Evolutionary conservation across 768 basidiomycete species (phyloP).

Genomic region (Mycena floridula): DNA sequence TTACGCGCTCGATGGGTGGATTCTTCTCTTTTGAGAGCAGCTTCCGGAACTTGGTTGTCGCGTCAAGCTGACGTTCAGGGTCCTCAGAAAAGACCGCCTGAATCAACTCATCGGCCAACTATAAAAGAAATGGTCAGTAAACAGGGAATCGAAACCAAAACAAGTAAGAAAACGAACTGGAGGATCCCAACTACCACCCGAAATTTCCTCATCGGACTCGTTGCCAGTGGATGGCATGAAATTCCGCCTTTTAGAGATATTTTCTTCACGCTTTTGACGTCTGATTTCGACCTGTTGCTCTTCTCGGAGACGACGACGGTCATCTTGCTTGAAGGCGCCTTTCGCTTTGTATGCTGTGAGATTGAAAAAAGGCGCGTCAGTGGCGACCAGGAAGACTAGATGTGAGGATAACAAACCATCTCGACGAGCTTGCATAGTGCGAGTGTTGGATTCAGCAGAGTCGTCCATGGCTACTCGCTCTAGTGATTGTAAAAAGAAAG

Average conservation of each 20-base stretch:
- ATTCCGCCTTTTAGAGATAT: constrained; percentile 95
- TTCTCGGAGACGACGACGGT: constrained; percentile 93
- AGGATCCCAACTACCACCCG: constrained; percentile 66
- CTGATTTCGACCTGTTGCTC: constrained; percentile 99
- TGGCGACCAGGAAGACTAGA: constrained; percentile 22
- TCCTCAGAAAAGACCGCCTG: constrained; percentile 88
- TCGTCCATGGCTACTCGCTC: constrained; percentile 27
- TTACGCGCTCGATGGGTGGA: constrained; percentile 97
- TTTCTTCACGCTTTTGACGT: constrained; percentile 96
- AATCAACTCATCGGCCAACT: constrained; percentile 92
- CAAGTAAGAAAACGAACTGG: constrained; percentile 45
- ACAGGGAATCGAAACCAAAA: constrained; percentile 11
- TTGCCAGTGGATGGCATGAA: constrained; percentile 67
- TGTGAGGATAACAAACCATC: constrained; percentile 35
- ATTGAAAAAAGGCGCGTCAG: constrained; percentile 29
- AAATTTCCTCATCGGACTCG: constrained; percentile 92
- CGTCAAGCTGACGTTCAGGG: constrained; percentile 87
- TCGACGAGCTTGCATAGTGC: constrained; percentile 70
- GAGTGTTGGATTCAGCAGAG: constrained; percentile 48
- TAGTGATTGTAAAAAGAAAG: background rate
- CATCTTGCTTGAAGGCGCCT: constrained; percentile 82
- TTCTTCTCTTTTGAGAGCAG: constrained; percentile 99
- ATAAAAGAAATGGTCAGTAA: constrained; percentile 10
- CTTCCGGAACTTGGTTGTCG: constrained; percentile 98
- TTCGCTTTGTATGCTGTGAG: constrained; percentile 83